Conservation (phyloP, 495 filamentous ascomycete species). For the Aspergillus cristatus region DNA sequence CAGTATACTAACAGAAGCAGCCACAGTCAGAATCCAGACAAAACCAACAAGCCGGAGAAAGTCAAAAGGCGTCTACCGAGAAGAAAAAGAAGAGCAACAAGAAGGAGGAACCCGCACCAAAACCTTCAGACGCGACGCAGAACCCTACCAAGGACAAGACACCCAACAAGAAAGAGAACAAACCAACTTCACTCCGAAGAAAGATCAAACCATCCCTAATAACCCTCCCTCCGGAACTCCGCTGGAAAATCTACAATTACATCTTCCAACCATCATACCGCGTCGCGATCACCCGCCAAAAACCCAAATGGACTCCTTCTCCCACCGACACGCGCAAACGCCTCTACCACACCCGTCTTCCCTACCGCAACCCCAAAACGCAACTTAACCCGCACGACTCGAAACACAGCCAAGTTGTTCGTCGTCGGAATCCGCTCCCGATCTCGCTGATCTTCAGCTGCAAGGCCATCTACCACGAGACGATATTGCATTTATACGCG, state of each 20-base stretch:
- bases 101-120: too few species aligned
- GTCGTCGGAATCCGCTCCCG: slow-evolving; percentile 3
- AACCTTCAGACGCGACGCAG: too few species aligned
- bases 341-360: slow-evolving; percentile 3
- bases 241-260: slow-evolving; percentile 1
- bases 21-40: too few species aligned
- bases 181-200: too few species aligned
- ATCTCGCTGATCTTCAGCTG: slow-evolving; percentile 8
- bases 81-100: too few species aligned
- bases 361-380: background rate
- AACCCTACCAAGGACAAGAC: too few species aligned
- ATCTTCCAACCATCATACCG: slow-evolving; percentile 1
- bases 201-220: too few species aligned
- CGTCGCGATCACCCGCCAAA: slow-evolving; percentile 1
- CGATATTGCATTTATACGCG: slow-evolving; percentile 12
- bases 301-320: background rate
- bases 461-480: slow-evolving; percentile 10
- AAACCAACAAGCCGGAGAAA: too few species aligned
- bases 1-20: too few species aligned
- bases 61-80: too few species aligned
- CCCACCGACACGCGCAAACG: background rate
- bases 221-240: slow-evolving; percentile 1
- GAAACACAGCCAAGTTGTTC: background rate
- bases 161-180: too few species aligned
- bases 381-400: slow-evolving; percentile 2